Conservation (phyloP, 2,329 filamentous ascomycete genomes). For the Mycosphaerella arachidis region DNA sequence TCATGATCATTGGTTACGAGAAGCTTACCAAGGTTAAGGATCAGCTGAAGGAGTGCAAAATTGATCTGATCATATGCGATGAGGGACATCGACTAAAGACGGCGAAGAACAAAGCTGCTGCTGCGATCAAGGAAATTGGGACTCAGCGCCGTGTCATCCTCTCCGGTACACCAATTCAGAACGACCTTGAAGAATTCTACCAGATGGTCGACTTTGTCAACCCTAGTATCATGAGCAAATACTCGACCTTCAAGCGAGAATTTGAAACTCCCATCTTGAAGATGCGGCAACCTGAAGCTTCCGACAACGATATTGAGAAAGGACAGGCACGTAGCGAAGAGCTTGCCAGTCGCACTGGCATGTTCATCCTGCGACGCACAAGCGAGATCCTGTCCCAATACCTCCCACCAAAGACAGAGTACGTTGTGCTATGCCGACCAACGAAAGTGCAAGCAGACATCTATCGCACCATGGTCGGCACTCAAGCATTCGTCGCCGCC, state of each 20-base stretch:
- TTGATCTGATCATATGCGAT: constrained; percentile 68
- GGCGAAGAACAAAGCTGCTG: constrained; percentile 63
- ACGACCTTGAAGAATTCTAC: constrained; percentile 64
- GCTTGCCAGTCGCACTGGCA: constrained; percentile 55
- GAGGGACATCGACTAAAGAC: constrained; percentile 66
- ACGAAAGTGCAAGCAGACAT: constrained; percentile 57
- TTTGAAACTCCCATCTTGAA: constrained; percentile 62
- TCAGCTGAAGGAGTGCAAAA: constrained; percentile 57
- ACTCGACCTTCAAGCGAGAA: constrained; percentile 58
- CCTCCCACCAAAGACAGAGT: constrained; percentile 63
- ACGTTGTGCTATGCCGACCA: constrained; percentile 62
- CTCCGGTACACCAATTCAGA: constrained; percentile 65
- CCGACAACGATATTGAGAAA: constrained; percentile 57
- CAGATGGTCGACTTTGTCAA: constrained; percentile 67
- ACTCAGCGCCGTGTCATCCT: constrained; percentile 59
- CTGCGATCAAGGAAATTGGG: constrained; percentile 60
- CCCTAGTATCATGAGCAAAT: constrained; percentile 59
- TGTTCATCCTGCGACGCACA: constrained; percentile 63
- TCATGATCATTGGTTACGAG: constrained; percentile 72
- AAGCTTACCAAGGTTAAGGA: constrained; percentile 62
- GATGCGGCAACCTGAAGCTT: constrained; percentile 61
- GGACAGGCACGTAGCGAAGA: constrained; percentile 60
- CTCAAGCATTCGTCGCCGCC: constrained; percentile 58
- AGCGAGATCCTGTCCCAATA: constrained; percentile 63
- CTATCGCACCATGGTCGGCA: constrained; percentile 60